phyloP scores from a whole-genome alignment of 495 filamentous ascomycete genomes.

The Terfezia claveryi region DNA sequence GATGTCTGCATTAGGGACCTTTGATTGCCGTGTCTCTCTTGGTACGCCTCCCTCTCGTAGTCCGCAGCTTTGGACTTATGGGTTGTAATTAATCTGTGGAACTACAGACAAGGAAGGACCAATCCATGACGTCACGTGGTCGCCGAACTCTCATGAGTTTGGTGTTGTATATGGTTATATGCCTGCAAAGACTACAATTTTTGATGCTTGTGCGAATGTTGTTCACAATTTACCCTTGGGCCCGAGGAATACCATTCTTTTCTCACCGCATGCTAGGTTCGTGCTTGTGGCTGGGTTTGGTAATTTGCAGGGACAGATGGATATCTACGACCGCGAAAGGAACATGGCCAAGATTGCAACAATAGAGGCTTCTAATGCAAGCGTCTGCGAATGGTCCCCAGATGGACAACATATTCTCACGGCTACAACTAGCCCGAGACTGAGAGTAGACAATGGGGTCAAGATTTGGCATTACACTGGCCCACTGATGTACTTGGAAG shows the following conservation, averaged over 20 bases:
- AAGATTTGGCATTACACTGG: conserved; percentile 89
- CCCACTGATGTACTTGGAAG: conserved; percentile 78
- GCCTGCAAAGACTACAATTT: conserved; percentile 93
- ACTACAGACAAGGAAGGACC: conserved; percentile 77
- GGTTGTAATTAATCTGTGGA: conserved; percentile 2
- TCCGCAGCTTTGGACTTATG: not conserved
- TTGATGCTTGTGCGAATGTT: conserved; percentile 63
- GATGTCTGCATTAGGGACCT: conserved; percentile 71
- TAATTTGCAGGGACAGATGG: conserved; percentile 91
- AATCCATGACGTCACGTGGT: conserved; percentile 97
- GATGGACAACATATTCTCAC: conserved; percentile 90
- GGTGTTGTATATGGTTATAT: conserved; percentile 94
- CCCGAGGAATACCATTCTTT: conserved; percentile 83
- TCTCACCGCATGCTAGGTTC: conserved; percentile 84
- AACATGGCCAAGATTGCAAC: conserved; percentile 77
- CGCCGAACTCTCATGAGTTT: conserved; percentile 86
- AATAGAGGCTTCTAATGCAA: conserved; percentile 86
- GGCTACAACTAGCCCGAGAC: conserved; percentile 79
- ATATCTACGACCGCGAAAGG: conserved; percentile 86
- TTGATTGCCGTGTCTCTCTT: conserved; percentile 75
- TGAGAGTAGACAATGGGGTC: conserved; percentile 90
- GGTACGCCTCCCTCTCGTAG: conserved; percentile 24
- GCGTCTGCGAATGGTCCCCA: conserved; percentile 87
- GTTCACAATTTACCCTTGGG: conserved; percentile 62
- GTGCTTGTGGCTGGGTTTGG: conserved; percentile 90